Evolutionary conservation across 2,329 filamentous ascomycete species (phyloP).

Genomic region (Clarireedia monteithiana): DNA sequence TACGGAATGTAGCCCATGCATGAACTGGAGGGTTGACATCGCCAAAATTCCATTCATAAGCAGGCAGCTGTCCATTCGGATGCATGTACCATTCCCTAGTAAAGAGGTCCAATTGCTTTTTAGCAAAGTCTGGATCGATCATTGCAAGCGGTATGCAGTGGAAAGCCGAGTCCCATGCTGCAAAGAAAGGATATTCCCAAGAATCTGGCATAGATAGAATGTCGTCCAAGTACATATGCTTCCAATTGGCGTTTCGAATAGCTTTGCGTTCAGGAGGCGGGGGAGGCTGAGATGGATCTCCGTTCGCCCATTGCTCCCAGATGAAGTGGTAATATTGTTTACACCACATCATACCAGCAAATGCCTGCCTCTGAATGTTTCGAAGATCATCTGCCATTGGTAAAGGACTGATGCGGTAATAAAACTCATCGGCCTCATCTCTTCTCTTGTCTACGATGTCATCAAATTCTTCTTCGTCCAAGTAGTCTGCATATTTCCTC

Average conservation of each 20-base stretch:
- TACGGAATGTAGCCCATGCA: conserved; percentile 90
- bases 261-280: conserved; percentile 73
- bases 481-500: conserved; percentile 63
- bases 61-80: conserved; percentile 88
- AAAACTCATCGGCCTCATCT: conserved; percentile 94
- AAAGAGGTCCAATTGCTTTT: conserved; percentile 94
- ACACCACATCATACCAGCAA: conserved; percentile 97
- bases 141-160: conserved; percentile 94
- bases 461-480: conserved; percentile 91
- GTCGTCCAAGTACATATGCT: conserved; percentile 89
- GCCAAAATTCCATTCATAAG: conserved; percentile 94
- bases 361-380: conserved; percentile 90
- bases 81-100: conserved; percentile 99
- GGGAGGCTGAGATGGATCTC: conserved; percentile 80
- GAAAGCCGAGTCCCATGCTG: conserved; percentile 94
- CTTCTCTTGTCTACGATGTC: conserved; percentile 79
- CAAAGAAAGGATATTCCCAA: conserved; percentile 98
- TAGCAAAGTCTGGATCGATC: conserved; percentile 96
- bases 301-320: conserved; percentile 97
- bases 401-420: conserved; percentile 83
- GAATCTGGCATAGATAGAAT: conserved; percentile 97
- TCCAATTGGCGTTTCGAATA: conserved; percentile 85
- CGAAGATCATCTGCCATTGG: conserved; percentile 90
- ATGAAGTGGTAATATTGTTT: conserved; percentile 97
- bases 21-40: conserved; percentile 96